Evolutionary conservation across 2,329 filamentous ascomycete genomes (phyloP), one percentile per base, ranked within the genome.

Genomic region (Fusarium fracticaudum): DNA sequence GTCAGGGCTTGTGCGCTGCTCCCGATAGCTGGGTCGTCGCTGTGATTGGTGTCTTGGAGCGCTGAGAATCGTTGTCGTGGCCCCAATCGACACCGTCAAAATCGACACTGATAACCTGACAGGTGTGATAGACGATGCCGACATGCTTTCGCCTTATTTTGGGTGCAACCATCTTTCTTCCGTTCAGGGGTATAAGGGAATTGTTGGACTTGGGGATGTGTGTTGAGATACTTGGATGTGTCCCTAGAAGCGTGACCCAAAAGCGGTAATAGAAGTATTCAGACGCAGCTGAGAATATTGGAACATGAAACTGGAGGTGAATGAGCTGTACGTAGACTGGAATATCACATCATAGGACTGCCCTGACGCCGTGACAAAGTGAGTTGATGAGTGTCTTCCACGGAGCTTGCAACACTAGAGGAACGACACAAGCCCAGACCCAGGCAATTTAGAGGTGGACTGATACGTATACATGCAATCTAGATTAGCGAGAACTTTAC

Each of bases 51-150:
- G 60, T 43, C 44, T 64, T 71, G 68, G 76, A 76, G 73, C 69
- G 69, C 69, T 63, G 64, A 58, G 48, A 45, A 58, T 55, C 59
- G 62, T 58, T 78, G 76, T 77, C 76, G 76, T 78, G 76, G 76
- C 72, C 72, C 76, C 76, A 78, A 70, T 78, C 35, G 60, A 74
- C 38, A 55, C 14, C 68, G 51, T 69, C 24, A 59, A 51, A 41
- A 43, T 53, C 64, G 57, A 66, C 44, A 67, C 59, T 53, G 54
- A 67, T 41, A 59, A 55, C 33, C 61, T 69, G 67, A 63, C 63
- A 71, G 69, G 64, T 62, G 68, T 74, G 74, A 72, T 75, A 54
- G 72, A 62, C 44, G 58, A 47, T 43, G 48, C 38, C 24, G 55
- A 63, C 67, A 71, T 75, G 38, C 55, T 54, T 65, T 65, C 47